Evolutionary conservation across 2,329 filamentous ascomycete genomes (phyloP).

Genomic region (Dryadomyces sulphureus): DNA sequence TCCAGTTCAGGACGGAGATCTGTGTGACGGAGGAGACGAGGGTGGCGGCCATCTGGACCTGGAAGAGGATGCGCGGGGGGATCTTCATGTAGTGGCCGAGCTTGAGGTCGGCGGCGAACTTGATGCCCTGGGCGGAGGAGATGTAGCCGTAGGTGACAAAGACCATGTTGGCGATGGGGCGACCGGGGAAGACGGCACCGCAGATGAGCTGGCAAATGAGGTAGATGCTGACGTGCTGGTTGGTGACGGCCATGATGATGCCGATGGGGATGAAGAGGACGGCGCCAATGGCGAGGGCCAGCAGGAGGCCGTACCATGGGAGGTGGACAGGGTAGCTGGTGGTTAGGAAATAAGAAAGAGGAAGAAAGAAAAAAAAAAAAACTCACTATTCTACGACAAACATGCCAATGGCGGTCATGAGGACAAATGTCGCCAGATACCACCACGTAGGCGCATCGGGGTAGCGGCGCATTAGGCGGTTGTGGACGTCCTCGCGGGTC

Average conservation of each 20-base stretch:
- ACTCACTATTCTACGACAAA: slow-evolving; percentile 69
- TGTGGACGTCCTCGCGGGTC: slow-evolving; percentile 67
- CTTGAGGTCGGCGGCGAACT: slow-evolving; percentile 78
- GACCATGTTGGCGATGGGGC: slow-evolving; percentile 83
- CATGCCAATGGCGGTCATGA: slow-evolving; percentile 65
- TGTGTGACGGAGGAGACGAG: slow-evolving; percentile 67
- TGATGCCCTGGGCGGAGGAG: slow-evolving; percentile 75
- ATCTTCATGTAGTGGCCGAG: slow-evolving; percentile 84
- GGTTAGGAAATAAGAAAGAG: slow-evolving; percentile 8
- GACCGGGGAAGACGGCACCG: slow-evolving; percentile 67
- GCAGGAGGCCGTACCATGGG: slow-evolving; percentile 72
- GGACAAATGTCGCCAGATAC: slow-evolving; percentile 63
- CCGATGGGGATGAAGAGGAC: slow-evolving; percentile 81
- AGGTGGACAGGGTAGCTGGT: slow-evolving; percentile 63
- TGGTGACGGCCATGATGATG: slow-evolving; percentile 87
- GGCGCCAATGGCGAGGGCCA: slow-evolving; percentile 64
- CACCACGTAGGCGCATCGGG: slow-evolving; percentile 67
- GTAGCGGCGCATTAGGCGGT: slow-evolving; percentile 69
- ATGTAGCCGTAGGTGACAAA: slow-evolving; percentile 89
- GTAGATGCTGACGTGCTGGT: slow-evolving; percentile 77
- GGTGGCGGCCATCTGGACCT: slow-evolving; percentile 64
- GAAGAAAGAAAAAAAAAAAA: slow-evolving; percentile 10
- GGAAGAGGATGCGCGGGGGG: slow-evolving; percentile 62
- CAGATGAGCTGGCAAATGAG: slow-evolving; percentile 77
- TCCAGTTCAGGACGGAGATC: slow-evolving; percentile 79